Evolutionary conservation across 352 stramenopile species (phyloP).

Genomic region (Phytophthora idaei): DNA sequence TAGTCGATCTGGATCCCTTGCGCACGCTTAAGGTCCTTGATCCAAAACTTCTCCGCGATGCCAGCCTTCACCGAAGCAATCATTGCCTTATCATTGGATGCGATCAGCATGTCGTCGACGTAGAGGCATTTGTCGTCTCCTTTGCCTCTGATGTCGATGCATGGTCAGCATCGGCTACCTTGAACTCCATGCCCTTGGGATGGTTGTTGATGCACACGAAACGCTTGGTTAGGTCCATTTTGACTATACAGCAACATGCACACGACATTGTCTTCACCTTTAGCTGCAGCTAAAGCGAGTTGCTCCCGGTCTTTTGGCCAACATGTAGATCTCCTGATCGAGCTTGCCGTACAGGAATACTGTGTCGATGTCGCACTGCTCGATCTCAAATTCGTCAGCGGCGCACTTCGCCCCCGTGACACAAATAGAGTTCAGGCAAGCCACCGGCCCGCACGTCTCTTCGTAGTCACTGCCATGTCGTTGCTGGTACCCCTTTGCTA

Average conservation of each 20-base stretch:
- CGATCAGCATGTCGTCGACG: constrained; percentile 18
- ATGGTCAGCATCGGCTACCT: constrained; percentile 8
- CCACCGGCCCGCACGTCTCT: not conserved
- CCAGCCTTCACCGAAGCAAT: too few species aligned
- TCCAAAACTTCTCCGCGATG: constrained; percentile 1
- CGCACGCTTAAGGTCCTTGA: constrained; percentile 22
- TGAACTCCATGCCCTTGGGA: constrained; percentile 17
- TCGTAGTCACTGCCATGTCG: constrained; percentile 10
- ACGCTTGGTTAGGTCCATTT: constrained; percentile 15
- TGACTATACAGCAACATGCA: not conserved
- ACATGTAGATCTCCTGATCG: constrained; percentile 4
- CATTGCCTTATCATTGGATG: not conserved
- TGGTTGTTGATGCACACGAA: constrained; percentile 15
- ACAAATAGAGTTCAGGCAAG: constrained; percentile 6
- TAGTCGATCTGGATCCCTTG: constrained; percentile 31
- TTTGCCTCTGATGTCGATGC: constrained; percentile 18
- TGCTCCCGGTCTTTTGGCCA: not conserved
- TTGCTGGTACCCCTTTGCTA: constrained; percentile 4
- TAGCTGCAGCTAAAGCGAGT: not conserved
- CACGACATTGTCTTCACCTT: not conserved
- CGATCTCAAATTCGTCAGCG: too few species aligned
- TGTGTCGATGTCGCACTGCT: not conserved
- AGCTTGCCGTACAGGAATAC: constrained; percentile 10
- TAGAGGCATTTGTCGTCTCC: constrained; percentile 18
- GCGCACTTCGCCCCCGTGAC: not conserved